Base-by-base conservation (phyloP, 208 protist genomes). In the Kentomonas sorsogonicus region DNA sequence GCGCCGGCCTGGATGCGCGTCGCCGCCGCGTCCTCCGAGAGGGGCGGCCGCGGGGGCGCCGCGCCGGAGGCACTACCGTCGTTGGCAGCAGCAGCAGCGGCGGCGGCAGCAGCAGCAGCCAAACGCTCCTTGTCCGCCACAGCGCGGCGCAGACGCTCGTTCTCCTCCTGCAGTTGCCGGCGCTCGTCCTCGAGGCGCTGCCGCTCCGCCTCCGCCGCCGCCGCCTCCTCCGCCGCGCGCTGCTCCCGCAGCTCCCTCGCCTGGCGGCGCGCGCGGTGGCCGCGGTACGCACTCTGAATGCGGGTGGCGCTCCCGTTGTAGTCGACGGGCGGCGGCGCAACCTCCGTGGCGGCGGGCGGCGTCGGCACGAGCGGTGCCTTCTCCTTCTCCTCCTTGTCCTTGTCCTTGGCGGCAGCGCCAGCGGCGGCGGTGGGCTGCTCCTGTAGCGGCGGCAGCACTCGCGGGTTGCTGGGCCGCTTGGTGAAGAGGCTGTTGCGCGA, bases 1-100 rank as follows among this genome's bases (percentile, higher is more conserved):
- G 74, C 86, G n/a, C 72, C 53, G 52, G 68, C 65, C 59, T 93
- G 86, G 33, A 93, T 61, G 61, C 74, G 57, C 13, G 71, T 61
- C 45, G 82, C 86, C 6, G 79, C 72, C 11, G 64, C 59, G 20
- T 82, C 46, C 53, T 84, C 70, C 39, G 53, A 51, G 44, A 43
- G 62, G 63, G 47, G 41, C 57, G 39, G 46, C 44, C 22, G 31
- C n/a, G n/a, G n/a, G n/a, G n/a, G n/a, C n/a, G n/a, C n/a, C n/a
- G n/a, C n/a, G n/a, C n/a, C n/a, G n/a, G n/a, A n/a, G n/a, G n/a
- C n/a, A n/a, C n/a, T n/a, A n/a, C n/a, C n/a, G n/a, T n/a, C n/a
- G n/a, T n/a, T n/a, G n/a, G n/a, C n/a, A n/a, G n/a, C n/a, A n/a
- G n/a, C n/a, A n/a, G n/a, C n/a, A n/a, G n/a, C n/a, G n/a, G n/a